Evolutionary conservation across 75 land plant species (phyloP), one percentile per base, ranked within the genome.

Genomic region (Adiantum capillusveneris): DNA sequence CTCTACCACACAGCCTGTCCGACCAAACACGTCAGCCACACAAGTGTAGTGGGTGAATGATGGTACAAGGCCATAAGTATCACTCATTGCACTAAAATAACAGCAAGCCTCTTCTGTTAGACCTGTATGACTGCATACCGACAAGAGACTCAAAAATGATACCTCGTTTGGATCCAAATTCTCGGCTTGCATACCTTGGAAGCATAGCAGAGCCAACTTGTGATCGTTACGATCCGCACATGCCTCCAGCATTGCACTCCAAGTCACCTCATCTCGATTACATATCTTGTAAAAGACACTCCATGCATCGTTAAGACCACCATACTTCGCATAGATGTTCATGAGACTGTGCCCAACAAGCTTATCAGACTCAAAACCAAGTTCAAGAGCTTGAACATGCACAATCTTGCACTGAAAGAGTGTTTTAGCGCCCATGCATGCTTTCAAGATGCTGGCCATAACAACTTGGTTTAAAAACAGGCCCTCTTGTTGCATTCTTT

Each of bases 1-100:
- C 53, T 62, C 69, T 12, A 25, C 34, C 17, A 60, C 17, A 17
- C 25, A 63, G 11, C 65, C 65, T n/a, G 69, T 52, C 28, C 67
- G 50, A 22, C 69, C 69, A 62, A 67, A 37, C 43, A 67, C 54
- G 25, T 67, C 67, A 20, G 45, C 66, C 68, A 67, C 62, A 54
- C 69, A 67, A 20, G 37, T 44, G 62, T 59, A 48, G 25, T 67
- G 69, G 22, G 63, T 43, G 20, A 44, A 25, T 29, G 25, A 29
- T 34, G 54, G 69, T 16, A 1, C 5, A 20, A 60, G 30, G 20
- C 39, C 34, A 46, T 60, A 48, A 29, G 17, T 26, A 29, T 19
- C 18, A 11, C 37, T 45, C 64, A 67, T 63, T 20, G 53, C 21
- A 18, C 16, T 24, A 18, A 67, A 59, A 30, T 44, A 63, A 16